These are phyloP conservation scores for Erythrobasidium yunnanense DNA, from an alignment of 768 basidiomycete genomes.

Conservation along the genomic window DNA sequence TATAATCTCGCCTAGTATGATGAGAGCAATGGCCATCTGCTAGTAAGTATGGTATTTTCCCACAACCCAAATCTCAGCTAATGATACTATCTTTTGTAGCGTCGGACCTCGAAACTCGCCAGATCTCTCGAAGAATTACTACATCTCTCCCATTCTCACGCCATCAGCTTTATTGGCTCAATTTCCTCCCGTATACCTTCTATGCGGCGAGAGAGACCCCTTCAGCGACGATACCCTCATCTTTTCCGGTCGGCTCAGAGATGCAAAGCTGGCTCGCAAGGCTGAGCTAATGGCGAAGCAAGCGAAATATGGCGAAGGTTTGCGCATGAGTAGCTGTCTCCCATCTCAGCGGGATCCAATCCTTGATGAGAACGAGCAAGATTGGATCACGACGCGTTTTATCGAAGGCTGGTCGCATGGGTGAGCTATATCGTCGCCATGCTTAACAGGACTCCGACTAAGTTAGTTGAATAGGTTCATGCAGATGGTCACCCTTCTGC, in stretches of 20 bases:
- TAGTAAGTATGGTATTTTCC: conserved; percentile 20
- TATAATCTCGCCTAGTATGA: conserved; percentile 95
- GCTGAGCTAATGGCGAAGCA: conserved; percentile 61
- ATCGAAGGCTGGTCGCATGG: conserved; percentile 97
- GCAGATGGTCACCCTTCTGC: conserved; percentile 82
- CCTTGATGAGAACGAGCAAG: conserved; percentile 63
- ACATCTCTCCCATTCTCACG: conserved; percentile 86
- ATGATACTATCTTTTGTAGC: conserved; percentile 54
- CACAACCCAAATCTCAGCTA: neutral
- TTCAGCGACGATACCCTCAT: conserved; percentile 97
- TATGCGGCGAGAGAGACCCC: conserved; percentile 75
- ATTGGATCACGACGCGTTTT: conserved; percentile 60
- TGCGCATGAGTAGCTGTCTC: conserved; percentile 29
- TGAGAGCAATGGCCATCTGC: conserved; percentile 83
- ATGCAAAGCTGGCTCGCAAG: conserved; percentile 79
- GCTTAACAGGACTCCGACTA: neutral
- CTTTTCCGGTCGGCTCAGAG: conserved; percentile 84
- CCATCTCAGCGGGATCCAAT: conserved; percentile 36
- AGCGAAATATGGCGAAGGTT: conserved; percentile 43
- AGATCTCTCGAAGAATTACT: conserved; percentile 88
- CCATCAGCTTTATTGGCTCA: conserved; percentile 72
- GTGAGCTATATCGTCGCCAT: conserved; percentile 45
- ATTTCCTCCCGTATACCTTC: conserved; percentile 67
- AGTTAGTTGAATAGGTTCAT: conserved; percentile 39
- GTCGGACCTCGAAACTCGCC: conserved; percentile 88